phyloP scores from a whole-genome alignment of 2,329 filamentous ascomycete genomes.

The Cladosporium velox region DNA sequence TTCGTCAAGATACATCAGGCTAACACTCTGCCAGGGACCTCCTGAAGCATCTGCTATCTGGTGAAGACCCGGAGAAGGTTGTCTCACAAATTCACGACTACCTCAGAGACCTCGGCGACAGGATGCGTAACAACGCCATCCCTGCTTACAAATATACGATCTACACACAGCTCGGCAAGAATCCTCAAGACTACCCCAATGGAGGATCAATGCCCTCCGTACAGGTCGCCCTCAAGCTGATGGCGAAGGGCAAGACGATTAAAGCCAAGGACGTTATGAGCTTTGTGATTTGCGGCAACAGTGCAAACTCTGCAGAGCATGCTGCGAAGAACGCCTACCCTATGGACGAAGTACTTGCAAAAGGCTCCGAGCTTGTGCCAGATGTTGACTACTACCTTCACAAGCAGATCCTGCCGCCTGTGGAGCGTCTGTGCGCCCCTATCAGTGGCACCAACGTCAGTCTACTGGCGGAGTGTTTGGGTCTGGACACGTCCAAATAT shows the following conservation, averaged over 20 bases:
- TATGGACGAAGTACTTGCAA: constrained; percentile 79
- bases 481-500: constrained; percentile 87
- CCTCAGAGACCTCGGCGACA: constrained; percentile 75
- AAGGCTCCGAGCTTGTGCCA: constrained; percentile 72
- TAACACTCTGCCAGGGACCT: constrained; percentile 58
- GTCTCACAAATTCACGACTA: constrained; percentile 92
- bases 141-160: constrained; percentile 91
- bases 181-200: constrained; percentile 90
- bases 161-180: constrained; percentile 94
- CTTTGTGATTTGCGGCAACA: constrained; percentile 81
- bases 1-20: neutral
- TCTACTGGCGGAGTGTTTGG: constrained; percentile 87
- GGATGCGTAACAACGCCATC: constrained; percentile 80
- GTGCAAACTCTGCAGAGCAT: constrained; percentile 63
- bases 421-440: constrained; percentile 95
- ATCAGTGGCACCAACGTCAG: constrained; percentile 90
- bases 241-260: constrained; percentile 81
- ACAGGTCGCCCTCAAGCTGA: constrained; percentile 87
- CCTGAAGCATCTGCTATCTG: constrained; percentile 91
- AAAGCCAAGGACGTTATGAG: constrained; percentile 95
- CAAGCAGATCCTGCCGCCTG: constrained; percentile 97
- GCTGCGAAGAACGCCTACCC: constrained; percentile 88
- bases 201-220: constrained; percentile 94
- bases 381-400: constrained; percentile 98
- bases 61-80: constrained; percentile 85